These are phyloP conservation scores for Picochlorum sp. DNA, from an alignment of 139 green algal genomes.

Conservation along the genomic window DNA sequence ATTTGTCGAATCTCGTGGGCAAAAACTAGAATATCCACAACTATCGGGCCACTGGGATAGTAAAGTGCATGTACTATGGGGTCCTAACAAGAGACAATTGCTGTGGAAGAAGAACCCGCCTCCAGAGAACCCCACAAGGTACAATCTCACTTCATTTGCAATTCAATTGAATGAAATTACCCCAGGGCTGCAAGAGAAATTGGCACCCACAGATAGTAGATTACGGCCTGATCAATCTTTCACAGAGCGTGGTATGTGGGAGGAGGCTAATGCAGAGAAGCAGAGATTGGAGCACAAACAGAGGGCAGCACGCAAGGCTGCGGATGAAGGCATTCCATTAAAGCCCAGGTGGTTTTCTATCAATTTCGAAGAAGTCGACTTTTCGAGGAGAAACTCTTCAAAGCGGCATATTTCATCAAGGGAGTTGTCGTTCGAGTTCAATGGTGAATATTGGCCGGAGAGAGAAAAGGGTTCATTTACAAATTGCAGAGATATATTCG, in stretches of 20 bases:
- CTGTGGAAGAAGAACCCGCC: conserved; percentile 49
- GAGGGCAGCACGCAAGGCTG: conserved; percentile 53
- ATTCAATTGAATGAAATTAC: conserved; percentile 82
- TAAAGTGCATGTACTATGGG: conserved; percentile 27
- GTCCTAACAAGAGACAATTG: conserved; percentile 24
- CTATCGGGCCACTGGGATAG: conserved; percentile 57
- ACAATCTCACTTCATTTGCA: conserved; percentile 63
- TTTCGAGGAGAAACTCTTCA: background rate
- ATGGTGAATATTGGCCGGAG: conserved; percentile 57
- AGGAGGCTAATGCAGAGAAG: conserved; percentile 70
- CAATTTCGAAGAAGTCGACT: conserved; percentile 1
- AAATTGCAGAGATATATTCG: conserved; percentile 64
- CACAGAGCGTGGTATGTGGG: conserved; percentile 51
- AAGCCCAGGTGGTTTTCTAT: conserved; percentile 51
- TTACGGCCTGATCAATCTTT: conserved; percentile 67
- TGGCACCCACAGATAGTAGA: conserved; percentile 68
- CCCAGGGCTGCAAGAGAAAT: conserved; percentile 32
- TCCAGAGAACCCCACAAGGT: conserved; percentile 44
- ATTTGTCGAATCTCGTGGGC: conserved; percentile 25
- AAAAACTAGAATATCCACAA: conserved; percentile 21
- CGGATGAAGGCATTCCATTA: conserved; percentile 51
- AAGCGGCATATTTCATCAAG: background rate
- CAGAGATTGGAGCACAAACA: conserved; percentile 82
- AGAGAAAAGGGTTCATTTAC: conserved; percentile 34
- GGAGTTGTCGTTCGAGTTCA: conserved; percentile 28